Percentiles rank a stretch among this genome's conserved stretches.
These are phyloP conservation scores for Blastosporella zonata DNA, from an alignment of 1,284 basidiomycete genomes.

Conservation along the genomic window DNA sequence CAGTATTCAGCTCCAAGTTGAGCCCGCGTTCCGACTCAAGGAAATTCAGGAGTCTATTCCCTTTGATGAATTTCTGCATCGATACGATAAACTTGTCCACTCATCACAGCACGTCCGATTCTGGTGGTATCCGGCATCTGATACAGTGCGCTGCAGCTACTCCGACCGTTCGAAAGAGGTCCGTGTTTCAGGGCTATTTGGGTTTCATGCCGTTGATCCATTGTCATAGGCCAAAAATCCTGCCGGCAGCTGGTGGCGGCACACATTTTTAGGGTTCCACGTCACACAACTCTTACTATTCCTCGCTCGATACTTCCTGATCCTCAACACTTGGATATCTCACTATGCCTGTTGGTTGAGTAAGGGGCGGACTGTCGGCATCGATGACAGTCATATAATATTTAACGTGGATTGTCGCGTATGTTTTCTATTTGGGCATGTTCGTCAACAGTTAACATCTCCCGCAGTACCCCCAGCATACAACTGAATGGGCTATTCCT, in stretches of 20 bases:
- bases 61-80: conserved; percentile 62
- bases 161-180: conserved; percentile 80
- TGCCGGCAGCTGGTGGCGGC: conserved; percentile 63
- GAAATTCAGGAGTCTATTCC: conserved; percentile 70
- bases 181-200: conserved; percentile 17
- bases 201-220: conserved; percentile 12
- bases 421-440: conserved; percentile 25
- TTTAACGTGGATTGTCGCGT: conserved; percentile 86
- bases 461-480: conserved; percentile 78
- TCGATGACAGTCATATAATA: conserved; percentile 76
- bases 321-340: conserved; percentile 53
- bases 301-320: conserved; percentile 55
- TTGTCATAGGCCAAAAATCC: conserved; percentile 38
- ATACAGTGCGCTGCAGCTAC: conserved; percentile 70
- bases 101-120: conserved; percentile 86
- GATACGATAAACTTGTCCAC: conserved; percentile 55
- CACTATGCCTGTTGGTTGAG: conserved; percentile 63
- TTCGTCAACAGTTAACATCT: conserved; percentile 21
- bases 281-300: conserved; percentile 80
- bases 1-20: conserved; percentile 75
- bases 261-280: conserved; percentile 70
- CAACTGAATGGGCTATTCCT: conserved; percentile 92
- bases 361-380: conserved; percentile 42
- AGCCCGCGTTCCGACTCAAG: conserved; percentile 79
- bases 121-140: conserved; percentile 92